These are phyloP conservation scores for Eucalyptus regnans DNA, from an alignment of 345 rosid species.

Conservation along the genomic window DNA sequence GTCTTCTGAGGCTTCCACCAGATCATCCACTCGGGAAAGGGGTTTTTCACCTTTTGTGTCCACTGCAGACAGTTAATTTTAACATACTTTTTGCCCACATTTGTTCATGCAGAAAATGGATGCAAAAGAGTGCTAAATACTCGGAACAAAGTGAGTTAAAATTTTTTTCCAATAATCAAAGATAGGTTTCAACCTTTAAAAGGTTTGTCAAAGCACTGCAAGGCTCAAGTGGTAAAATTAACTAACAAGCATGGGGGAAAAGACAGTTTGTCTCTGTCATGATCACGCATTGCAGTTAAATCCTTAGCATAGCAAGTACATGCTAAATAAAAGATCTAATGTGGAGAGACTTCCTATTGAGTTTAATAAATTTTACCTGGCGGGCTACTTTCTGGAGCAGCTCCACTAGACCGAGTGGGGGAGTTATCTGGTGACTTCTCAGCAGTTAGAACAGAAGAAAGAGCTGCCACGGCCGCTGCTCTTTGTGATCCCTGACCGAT, in stretches of 20 bases:
- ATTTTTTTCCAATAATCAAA: not conserved
- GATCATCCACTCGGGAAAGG: not conserved
- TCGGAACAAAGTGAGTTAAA: not conserved
- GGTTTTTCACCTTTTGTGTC: not conserved
- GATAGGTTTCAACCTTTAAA: not conserved
- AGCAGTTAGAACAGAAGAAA: constrained; percentile 79
- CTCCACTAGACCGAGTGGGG: constrained; percentile 32
- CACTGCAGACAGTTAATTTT: not conserved
- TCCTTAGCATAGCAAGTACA: not conserved
- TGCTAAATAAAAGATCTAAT: not conserved
- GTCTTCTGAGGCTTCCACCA: constrained; percentile 23
- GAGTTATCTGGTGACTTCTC: constrained; percentile 68
- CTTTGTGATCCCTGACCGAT: constrained; percentile 64
- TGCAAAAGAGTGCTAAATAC: not conserved
- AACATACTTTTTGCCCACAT: not conserved
- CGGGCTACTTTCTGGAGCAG: constrained; percentile 31
- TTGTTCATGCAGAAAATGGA: not conserved
- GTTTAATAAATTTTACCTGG: constrained; percentile 18
- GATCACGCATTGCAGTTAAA: not conserved
- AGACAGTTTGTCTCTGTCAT: not conserved
- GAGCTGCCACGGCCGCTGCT: constrained; percentile 97
- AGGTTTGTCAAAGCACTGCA: not conserved
- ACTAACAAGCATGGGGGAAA: not conserved
- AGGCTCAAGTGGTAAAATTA: not conserved
- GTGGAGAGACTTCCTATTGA: not conserved